A percentile compares a stretch with the other conserved stretches of the same genome.
phyloP scores from a whole-genome alignment of 2,329 filamentous ascomycete genomes.

The Nothopassalora personata region DNA sequence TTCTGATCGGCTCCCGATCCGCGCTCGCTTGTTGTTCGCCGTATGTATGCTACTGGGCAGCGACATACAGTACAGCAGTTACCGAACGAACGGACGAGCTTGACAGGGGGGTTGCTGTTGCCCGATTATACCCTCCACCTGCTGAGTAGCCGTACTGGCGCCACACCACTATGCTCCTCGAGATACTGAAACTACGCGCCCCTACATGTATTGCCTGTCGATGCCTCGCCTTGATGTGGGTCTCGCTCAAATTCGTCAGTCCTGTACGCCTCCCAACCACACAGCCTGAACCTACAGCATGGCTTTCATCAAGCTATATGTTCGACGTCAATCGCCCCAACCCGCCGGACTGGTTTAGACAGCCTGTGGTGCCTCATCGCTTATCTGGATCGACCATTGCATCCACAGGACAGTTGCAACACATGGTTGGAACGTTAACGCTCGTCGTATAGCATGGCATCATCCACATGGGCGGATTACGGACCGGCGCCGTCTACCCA shows the following conservation, averaged over 20 bases:
- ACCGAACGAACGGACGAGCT: background rate
- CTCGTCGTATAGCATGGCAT: conserved; percentile 20
- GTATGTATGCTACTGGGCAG: conserved; percentile 1
- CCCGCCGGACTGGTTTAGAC: conserved; percentile 25
- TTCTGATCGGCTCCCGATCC: conserved; percentile 3
- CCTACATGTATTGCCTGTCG: conserved; percentile 6
- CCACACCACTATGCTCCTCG: conserved; percentile 5
- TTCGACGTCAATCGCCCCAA: conserved; percentile 15
- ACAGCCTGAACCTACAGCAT: conserved; percentile 12
- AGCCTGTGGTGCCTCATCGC: conserved; percentile 29
- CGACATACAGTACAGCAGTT: conserved; percentile 2
- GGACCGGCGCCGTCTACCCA: conserved; percentile 23
- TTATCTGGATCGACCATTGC: conserved; percentile 25
- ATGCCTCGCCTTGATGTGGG: conserved; percentile 13
- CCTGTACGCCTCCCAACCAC: conserved; percentile 17
- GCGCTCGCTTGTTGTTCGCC: conserved; percentile 5
- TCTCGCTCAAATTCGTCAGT: conserved; percentile 12
- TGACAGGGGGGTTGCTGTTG: background rate
- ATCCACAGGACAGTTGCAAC: conserved; percentile 14
- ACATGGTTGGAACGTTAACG: conserved; percentile 10
- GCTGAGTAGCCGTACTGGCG: background rate
- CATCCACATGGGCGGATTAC: conserved; percentile 27
- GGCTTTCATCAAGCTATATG: conserved; percentile 22
- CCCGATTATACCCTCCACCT: conserved; percentile 6
- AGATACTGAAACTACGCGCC: background rate